Percentiles rank a stretch among this genome's conserved stretches.
phyloP scores from a whole-genome alignment of 2,329 filamentous ascomycete genomes.

The Fusarium siculi region DNA sequence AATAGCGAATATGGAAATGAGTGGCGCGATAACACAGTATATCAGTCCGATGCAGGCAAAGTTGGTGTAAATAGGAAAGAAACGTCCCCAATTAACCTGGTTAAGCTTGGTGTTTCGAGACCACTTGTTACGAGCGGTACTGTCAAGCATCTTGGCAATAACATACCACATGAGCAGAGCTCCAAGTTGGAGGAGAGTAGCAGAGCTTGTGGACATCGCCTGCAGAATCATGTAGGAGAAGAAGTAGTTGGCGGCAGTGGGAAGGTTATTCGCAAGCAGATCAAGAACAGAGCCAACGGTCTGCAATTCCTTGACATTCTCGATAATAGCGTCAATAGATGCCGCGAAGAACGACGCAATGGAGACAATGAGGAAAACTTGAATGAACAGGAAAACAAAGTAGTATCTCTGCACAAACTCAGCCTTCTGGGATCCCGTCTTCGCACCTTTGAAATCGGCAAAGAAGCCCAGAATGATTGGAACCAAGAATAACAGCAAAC shows the following conservation, averaged over 20 bases:
- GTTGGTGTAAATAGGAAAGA: constrained; percentile 97
- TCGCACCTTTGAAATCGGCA: too few relatives aligned
- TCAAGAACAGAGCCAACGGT: constrained; percentile 76
- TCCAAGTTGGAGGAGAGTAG: constrained; percentile 85
- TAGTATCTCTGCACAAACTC: constrained; percentile 92
- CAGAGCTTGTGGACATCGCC: constrained; percentile 88
- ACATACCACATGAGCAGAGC: constrained; percentile 84
- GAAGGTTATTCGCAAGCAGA: constrained; percentile 81
- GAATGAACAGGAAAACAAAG: constrained; percentile 93
- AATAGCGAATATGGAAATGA: constrained; percentile 93
- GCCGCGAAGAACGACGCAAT: constrained; percentile 78
- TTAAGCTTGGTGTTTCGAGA: constrained; percentile 83
- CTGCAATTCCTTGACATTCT: too few relatives aligned
- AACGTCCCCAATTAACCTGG: too few relatives aligned
- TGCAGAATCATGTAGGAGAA: constrained; percentile 99
- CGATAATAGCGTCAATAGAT: too few relatives aligned
- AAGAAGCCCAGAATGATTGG: too few relatives aligned
- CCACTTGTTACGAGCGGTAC: constrained; percentile 85
- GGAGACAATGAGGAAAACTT: constrained; percentile 93
- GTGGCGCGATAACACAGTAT: constrained; percentile 87
- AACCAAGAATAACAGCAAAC: too few relatives aligned
- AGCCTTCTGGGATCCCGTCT: constrained; percentile 82
- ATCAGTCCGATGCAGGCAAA: constrained; percentile 92
- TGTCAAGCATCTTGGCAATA: constrained; percentile 82
- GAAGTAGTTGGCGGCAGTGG: constrained; percentile 93